Evolutionary conservation across 2,329 filamentous ascomycete species (phyloP), one percentile per base, ranked within the genome.

Genomic region (Colletotrichum somersetense): DNA sequence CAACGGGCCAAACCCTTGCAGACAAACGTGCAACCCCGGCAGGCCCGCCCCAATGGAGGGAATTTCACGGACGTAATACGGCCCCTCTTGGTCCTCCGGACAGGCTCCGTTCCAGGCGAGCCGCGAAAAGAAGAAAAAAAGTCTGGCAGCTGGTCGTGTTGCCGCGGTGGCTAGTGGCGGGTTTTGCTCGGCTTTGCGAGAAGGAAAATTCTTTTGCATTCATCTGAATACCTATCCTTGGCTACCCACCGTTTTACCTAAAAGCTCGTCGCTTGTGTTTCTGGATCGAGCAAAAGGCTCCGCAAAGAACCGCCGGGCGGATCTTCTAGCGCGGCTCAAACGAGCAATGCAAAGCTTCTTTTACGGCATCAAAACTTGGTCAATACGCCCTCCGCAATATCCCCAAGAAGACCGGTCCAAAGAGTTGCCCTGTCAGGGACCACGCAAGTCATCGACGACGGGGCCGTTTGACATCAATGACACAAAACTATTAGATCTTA

Each of bases 401-500:
- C 33, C 23, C 33, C 35, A 40, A 40, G 53, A 67, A 69, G 61
- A 48, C 59, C 59, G 23, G 69, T 23, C 66, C 70, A 55, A 72
- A 56, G 66, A 65, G 65, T 23, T 23, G 66, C 33, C 69, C 69
- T 64, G 58, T 61, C 20, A 64, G 38, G 18, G 10, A 40, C 18
- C 26, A 33, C 20, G 35, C 44, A 63, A 30, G 48, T 46, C 35
- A 26, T 6, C 35, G 35, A n/a, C 10, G 26, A 62, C 26, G 40
- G 63, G 67, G 56, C 26, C 26, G 20, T 62, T 62, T n/a, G 35
- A 40, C 20, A 52, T 23, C 10, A 56, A 48, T 72, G 66, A 72
- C 70, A 72, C 35, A 70, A 70, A 69, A 56, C 70, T 64, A 72
- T 72, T 72, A 72, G 59, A 72, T 65, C 46, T 58, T 69, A 61